A percentile compares a stretch with the other conserved stretches of the same genome.
Evolutionary conservation across 768 basidiomycete species (phyloP).

Genomic region (Hebeloma cylindrosporum): DNA sequence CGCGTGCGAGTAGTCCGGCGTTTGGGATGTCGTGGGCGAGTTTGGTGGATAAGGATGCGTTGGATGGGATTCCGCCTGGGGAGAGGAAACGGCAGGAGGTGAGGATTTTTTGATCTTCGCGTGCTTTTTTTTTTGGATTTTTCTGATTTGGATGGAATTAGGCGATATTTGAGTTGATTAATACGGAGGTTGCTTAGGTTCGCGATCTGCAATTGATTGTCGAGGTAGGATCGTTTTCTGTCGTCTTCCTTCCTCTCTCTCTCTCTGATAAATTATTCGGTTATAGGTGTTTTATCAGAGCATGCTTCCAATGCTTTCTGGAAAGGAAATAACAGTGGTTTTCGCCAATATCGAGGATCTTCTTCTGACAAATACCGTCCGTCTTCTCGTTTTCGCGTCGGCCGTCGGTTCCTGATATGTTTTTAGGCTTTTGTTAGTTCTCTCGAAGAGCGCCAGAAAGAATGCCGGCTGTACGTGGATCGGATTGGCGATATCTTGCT

Average conservation of each 20-base stretch:
- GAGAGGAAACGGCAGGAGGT: conserved; percentile 92
- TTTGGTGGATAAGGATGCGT: conserved; percentile 78
- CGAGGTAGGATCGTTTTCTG: conserved; percentile 51
- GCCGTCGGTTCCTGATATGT: background rate
- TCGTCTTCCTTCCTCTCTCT: background rate
- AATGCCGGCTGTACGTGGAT: conserved; percentile 89
- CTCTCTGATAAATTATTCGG: conserved; percentile 4
- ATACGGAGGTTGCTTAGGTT: conserved; percentile 88
- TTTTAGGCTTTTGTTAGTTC: conserved; percentile 77
- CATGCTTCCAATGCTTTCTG: conserved; percentile 68
- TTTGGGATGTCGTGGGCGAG: conserved; percentile 94
- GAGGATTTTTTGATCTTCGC: conserved; percentile 11
- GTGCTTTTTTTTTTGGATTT: background rate
- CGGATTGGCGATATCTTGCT: conserved; percentile 83
- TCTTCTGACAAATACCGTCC: conserved; percentile 77
- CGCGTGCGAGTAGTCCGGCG: conserved; percentile 52
- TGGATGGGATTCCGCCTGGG: conserved; percentile 73
- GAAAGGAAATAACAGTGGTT: conserved; percentile 76
- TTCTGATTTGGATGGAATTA: conserved; percentile 24
- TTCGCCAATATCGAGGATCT: conserved; percentile 96
- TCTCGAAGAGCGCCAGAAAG: conserved; percentile 88
- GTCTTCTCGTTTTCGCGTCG: background rate
- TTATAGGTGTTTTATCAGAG: conserved; percentile 81
- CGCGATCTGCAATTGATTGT: conserved; percentile 90
- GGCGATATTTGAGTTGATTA: conserved; percentile 94